These are phyloP conservation scores for Fusarium concolor DNA, from an alignment of 2,329 filamentous ascomycete species.

Conservation along the genomic window DNA sequence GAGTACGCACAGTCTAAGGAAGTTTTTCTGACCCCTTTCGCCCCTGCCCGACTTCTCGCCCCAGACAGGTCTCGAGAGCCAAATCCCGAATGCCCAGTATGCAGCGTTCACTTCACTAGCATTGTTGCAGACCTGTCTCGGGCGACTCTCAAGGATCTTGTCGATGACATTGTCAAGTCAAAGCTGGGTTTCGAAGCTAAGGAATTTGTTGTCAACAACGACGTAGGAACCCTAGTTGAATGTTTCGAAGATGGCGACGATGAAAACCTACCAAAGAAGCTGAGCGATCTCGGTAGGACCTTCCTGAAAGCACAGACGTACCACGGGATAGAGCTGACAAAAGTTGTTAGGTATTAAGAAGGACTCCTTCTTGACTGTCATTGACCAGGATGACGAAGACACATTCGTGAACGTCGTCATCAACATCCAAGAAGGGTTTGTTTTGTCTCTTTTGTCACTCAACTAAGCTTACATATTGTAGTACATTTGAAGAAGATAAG, in stretches of 20 bases:
- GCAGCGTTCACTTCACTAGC: slow-evolving; percentile 76
- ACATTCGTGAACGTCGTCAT: slow-evolving; percentile 85
- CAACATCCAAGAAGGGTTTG: slow-evolving; percentile 72
- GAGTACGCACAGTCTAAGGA: slow-evolving; percentile 80
- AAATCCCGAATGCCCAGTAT: slow-evolving; percentile 86
- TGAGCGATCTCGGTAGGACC: slow-evolving; percentile 77
- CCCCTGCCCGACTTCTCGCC: slow-evolving; percentile 67
- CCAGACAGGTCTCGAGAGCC: slow-evolving; percentile 70
- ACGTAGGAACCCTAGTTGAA: slow-evolving; percentile 79
- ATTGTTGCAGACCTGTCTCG: slow-evolving; percentile 75
- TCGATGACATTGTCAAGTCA: slow-evolving; percentile 76
- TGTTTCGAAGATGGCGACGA: slow-evolving; percentile 76
- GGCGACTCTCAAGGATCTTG: slow-evolving; percentile 82
- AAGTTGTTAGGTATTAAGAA: slow-evolving; percentile 68
- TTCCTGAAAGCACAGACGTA: not conserved
- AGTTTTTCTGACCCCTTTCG: slow-evolving; percentile 83
- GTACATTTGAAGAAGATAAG: slow-evolving; percentile 57
- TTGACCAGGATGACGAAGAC: slow-evolving; percentile 82
- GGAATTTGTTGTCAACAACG: slow-evolving; percentile 82
- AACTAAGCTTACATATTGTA: slow-evolving; percentile 50
- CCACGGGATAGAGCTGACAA: slow-evolving; percentile 25
- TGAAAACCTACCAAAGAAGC: slow-evolving; percentile 83
- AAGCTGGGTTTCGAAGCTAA: slow-evolving; percentile 81
- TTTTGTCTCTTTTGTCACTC: slow-evolving; percentile 15
- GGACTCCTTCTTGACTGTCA: slow-evolving; percentile 83